Percentiles rank a stretch among this genome's conserved stretches.
phyloP scores from a whole-genome alignment of 2,329 filamentous ascomycete species.

The Septoria linicola region DNA sequence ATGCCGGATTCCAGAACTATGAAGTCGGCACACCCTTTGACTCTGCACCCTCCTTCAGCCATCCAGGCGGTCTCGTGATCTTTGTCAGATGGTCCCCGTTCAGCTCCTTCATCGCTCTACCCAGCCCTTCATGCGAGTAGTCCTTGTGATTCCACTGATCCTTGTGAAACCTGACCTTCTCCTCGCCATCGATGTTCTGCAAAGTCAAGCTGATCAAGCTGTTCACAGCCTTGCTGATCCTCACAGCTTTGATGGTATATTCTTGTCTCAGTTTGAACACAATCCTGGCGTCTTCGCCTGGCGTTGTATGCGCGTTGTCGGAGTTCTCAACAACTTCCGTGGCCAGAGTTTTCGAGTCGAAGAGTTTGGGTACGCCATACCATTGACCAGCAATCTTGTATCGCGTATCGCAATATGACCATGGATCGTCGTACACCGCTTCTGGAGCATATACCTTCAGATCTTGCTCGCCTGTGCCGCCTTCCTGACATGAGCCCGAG shows the following conservation, averaged over 20 bases:
- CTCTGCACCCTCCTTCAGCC: conserved; percentile 9
- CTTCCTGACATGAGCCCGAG: conserved; percentile 35
- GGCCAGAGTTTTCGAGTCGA: conserved; percentile 17
- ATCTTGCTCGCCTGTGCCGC: conserved; percentile 41
- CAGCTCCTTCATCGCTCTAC: conserved; percentile 50
- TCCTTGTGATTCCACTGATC: conserved; percentile 54
- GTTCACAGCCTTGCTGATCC: conserved; percentile 42
- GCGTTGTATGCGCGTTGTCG: background rate
- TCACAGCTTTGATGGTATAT: conserved; percentile 45
- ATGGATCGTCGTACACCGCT: conserved; percentile 51
- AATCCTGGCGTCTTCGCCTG: conserved; percentile 42
- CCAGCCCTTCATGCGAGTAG: conserved; percentile 49
- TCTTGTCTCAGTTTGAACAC: conserved; percentile 52
- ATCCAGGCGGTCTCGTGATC: conserved; percentile 4
- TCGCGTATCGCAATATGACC: conserved; percentile 48
- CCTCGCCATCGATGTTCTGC: conserved; percentile 28
- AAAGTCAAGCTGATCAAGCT: conserved; percentile 44
- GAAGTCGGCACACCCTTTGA: conserved; percentile 2
- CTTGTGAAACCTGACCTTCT: conserved; percentile 50
- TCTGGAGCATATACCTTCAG: conserved; percentile 51
- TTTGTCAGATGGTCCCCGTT: conserved; percentile 40
- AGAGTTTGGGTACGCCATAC: conserved; percentile 41
- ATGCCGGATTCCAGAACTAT: too few species aligned
- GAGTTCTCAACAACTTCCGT: conserved; percentile 19
- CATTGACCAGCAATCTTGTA: conserved; percentile 55